Conservation (phyloP, 106 monocot genomes). For the Phalaenopsis aphrodite region DNA sequence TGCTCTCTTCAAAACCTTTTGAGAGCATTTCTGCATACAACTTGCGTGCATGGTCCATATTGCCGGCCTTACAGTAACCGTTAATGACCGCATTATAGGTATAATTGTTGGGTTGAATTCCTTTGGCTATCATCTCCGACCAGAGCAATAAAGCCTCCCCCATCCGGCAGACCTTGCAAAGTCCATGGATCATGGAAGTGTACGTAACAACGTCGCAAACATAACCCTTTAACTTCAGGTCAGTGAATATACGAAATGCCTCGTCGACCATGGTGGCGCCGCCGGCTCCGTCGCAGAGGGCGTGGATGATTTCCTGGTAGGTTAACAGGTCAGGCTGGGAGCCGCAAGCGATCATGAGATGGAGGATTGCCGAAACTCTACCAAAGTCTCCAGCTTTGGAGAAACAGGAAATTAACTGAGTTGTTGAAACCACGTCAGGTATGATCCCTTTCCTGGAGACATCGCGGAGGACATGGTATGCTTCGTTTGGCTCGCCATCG, state of each 20-base stretch:
- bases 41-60: conserved; percentile 26
- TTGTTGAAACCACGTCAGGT: conserved; percentile 22
- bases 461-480: conserved; percentile 27
- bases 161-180: conserved; percentile 36
- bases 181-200: conserved; percentile 42
- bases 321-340: conserved; percentile 30
- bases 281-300: conserved; percentile 22
- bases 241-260: conserved; percentile 40
- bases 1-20: conserved; percentile 30
- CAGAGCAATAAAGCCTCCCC: conserved; percentile 28
- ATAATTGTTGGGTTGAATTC: conserved; percentile 38
- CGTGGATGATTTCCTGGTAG: conserved; percentile 44
- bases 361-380: conserved; percentile 47
- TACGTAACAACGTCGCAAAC: conserved; percentile 30
- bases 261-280: conserved; percentile 17
- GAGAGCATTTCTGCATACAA: conserved; percentile 46
- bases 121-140: conserved; percentile 43
- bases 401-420: conserved; percentile 19
- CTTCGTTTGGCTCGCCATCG: conserved; percentile 19
- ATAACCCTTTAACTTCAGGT: conserved; percentile 48
- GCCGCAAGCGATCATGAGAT: conserved; percentile 42
- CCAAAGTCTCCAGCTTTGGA: conserved; percentile 24
- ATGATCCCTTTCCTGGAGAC: conserved; percentile 17
- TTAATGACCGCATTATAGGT: conserved; percentile 32
- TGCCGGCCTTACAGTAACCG: conserved; percentile 35